Base-by-base conservation (phyloP, 768 basidiomycete genomes). In the Mycena floridula region DNA sequence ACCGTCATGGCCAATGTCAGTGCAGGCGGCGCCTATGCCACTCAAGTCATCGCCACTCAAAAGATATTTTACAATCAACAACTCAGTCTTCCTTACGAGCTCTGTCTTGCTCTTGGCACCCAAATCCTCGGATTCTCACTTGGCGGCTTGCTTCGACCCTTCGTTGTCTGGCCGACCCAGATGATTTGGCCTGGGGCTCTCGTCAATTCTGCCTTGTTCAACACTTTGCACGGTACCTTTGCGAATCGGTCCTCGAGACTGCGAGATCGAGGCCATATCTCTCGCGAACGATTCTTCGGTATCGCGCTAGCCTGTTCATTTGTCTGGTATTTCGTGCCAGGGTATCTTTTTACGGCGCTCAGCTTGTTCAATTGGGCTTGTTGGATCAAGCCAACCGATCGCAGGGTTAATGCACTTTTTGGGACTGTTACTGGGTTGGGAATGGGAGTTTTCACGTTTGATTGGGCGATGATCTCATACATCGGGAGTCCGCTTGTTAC, bases 91-190 rank as follows among this genome's bases (percentile, higher is more conserved):
- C 56, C 64, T 20, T 76, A 88, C 60, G 83, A 87, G 64, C 84
- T 81, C 76, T 88, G n/a, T 59, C 62, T 89, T 18, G 82, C 89
- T 22, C 77, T 89, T 64, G 81, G 77, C 25, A 80, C 81, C 2
- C 82, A 85, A 54, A 65, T 88, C 44, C 87, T 89, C 43, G 87
- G 89, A 9, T 91, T 90, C 68, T 89, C 87, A 3, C 78, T 89
- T 43, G 89, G 88, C 68, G 56, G 78, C 52, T 52, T 89, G 68
- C 50, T 76, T 6, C 77, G 83, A 24, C 80, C 87, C 9, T 89
- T 89, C 72, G 73, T 90, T 27, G 88, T 85, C 26, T 72, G 79
- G 44, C 85, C 80, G 6, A 77, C 76, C 3, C 80, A 79, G 0
- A 83, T 84, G 81, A 82, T 89, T 59, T 89, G 88, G 87, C 88